Base-by-base conservation (phyloP, 768 basidiomycete genomes). In the Galerina marginata region DNA sequence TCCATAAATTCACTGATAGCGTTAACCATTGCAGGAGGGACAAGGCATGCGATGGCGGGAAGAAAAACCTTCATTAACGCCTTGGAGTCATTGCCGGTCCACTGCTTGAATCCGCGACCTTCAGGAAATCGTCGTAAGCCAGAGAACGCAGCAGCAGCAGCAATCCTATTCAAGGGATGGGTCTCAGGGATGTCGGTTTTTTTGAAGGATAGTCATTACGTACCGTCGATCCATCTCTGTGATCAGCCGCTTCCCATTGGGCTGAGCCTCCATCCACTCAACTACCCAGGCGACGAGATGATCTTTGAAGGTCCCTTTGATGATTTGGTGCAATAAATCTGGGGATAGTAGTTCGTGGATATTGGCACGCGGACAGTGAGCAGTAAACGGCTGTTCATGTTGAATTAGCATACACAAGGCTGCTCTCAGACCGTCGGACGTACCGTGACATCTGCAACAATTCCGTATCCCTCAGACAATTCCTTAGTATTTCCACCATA, bases 1-100 rank as follows among this genome's bases (percentile, higher is more conserved):
- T 79, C 71, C 0, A 70, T 44, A 43, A 75, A 74, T 1, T 64
- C 46, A 6, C 59, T 15, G 4, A 75, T 36, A 0, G 70, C 63
- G 2, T 56, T 42, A 9, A 74, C 60, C 66, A 76, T 72, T 26
- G 68, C 15, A 0, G 36, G 9, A 2, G 73, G 72, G 2, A 76
- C 67, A 56, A 68, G 67, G 0, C 71, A 74, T 5, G 48, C 56
- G 40, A 75, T 70, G 3, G 72, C 72, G 0, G 71, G 63, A 10
- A 74, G 63, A 61, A 65, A 71, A 0, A 77, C 74, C 71, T 77
- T 78, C 74, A 78, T 78, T 2, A 78, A 54, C 0, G 68, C 74
- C 37, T 79, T 79, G 2, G 73, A 78, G 16, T 79, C 71, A 40
- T 78, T 56, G 3, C 76, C 71, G 0, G 76, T 79, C 78, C 78